phyloP scores from a whole-genome alignment of 208 protist species.

The Phytomonas francai region DNA sequence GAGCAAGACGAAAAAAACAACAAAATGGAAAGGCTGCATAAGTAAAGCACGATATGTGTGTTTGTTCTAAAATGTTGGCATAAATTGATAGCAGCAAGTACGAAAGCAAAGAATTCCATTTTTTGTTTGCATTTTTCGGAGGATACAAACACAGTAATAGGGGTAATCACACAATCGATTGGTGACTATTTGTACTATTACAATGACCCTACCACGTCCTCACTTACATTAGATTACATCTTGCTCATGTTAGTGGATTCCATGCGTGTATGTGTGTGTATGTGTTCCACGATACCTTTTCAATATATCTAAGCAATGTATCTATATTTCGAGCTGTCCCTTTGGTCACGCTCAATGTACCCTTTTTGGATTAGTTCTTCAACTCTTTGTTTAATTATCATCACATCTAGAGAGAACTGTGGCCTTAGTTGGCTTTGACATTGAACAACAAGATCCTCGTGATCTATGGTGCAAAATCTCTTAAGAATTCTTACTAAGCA shows the following conservation, averaged over 20 bases:
- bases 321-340: conserved; percentile 16
- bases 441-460: conserved; percentile 63
- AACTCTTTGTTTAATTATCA: conserved; percentile 78
- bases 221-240: not conserved
- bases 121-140: conserved; percentile 7
- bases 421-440: conserved; percentile 56
- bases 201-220: not conserved
- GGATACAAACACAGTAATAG: not conserved
- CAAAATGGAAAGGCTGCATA: not conserved
- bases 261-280: conserved; percentile 15
- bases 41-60: conserved; percentile 6
- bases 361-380: conserved; percentile 80
- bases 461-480: conserved; percentile 46
- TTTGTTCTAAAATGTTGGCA: not conserved
- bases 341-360: conserved; percentile 68
- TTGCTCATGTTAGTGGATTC: not conserved
- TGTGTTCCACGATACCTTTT: conserved; percentile 6
- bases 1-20: conserved; percentile 6
- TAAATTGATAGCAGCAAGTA: not conserved
- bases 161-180: not conserved
- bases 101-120: not conserved
- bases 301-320: conserved; percentile 8
- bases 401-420: conserved; percentile 59
- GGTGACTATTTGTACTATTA: not conserved
- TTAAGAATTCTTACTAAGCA: conserved; percentile 87